Evolutionary conservation across 2,329 filamentous ascomycete genomes (phyloP).

Genomic region (Exophiala sp.): DNA sequence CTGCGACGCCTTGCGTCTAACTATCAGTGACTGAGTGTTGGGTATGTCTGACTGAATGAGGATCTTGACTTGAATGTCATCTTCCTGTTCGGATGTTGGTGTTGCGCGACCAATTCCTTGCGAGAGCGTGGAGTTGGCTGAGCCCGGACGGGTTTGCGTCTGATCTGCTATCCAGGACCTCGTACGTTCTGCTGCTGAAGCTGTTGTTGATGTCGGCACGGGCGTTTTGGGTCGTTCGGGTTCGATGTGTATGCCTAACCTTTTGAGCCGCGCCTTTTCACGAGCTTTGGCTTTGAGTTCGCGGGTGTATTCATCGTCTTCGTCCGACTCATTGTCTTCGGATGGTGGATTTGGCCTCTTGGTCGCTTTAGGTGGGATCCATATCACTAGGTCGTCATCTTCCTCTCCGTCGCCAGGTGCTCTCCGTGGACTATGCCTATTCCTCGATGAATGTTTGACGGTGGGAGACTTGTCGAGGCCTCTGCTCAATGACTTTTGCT

Average conservation of each 20-base stretch:
- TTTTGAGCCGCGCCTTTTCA: constrained; percentile 35
- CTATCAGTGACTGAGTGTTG: constrained; percentile 57
- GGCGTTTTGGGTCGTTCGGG: constrained; percentile 6
- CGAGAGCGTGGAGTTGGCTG: constrained; percentile 10
- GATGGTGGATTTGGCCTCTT: constrained; percentile 1
- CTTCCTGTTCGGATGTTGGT: constrained; percentile 11
- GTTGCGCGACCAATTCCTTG: constrained; percentile 3
- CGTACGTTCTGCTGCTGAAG: background rate
- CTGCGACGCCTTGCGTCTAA: constrained; percentile 65
- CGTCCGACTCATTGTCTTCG: constrained; percentile 26
- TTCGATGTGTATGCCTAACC: constrained; percentile 27
- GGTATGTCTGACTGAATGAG: constrained; percentile 66
- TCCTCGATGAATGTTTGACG: background rate
- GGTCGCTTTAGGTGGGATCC: background rate
- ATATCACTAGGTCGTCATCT: constrained; percentile 18
- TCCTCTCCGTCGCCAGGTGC: constrained; percentile 4
- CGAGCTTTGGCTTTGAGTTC: constrained; percentile 42
- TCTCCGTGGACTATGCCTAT: background rate
- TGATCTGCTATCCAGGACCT: constrained; percentile 5
- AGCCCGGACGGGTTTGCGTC: constrained; percentile 3
- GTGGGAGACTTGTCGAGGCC: constrained; percentile 5
- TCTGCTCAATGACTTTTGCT: constrained; percentile 2
- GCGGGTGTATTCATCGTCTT: constrained; percentile 39
- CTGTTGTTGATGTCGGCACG: background rate
- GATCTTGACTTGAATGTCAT: constrained; percentile 57